Conservation (phyloP, 1,284 basidiomycete species). For the Cutaneotrichosporon spelunceum region DNA sequence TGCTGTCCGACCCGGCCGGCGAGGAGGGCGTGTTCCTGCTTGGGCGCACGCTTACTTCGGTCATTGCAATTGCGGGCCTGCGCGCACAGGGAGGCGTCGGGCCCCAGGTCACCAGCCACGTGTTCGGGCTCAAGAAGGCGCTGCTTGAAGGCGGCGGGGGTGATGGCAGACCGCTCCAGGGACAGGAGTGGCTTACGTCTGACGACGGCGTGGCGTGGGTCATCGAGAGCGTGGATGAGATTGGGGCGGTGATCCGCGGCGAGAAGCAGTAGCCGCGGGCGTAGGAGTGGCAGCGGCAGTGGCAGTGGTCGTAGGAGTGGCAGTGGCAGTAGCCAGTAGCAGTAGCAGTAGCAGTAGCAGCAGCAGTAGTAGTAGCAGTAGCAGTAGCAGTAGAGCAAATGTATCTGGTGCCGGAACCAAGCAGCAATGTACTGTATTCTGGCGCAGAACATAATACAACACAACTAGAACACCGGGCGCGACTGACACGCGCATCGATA, state of each 20-base stretch:
- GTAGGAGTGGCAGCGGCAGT: too few species aligned
- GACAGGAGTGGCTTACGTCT: conserved; percentile 78
- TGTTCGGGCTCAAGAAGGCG: conserved; percentile 71
- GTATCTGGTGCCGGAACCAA: too few species aligned
- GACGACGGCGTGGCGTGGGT: conserved; percentile 94
- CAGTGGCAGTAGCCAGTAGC: too few species aligned
- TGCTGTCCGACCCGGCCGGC: conserved; percentile 69
- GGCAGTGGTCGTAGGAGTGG: too few species aligned
- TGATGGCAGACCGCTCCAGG: conserved; percentile 53
- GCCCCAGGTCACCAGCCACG: conserved; percentile 86
- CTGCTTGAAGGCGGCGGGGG: conserved; percentile 66
- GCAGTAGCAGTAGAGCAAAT: too few species aligned
- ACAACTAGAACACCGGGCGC: too few species aligned
- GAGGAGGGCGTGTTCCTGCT: conserved; percentile 51
- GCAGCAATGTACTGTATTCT: too few species aligned
- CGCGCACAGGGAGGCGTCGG: conserved; percentile 84
- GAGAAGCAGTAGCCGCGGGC: conserved; percentile 1
- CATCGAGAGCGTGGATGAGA: conserved; percentile 73
- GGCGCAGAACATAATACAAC: too few species aligned
- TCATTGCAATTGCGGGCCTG: conserved; percentile 86
- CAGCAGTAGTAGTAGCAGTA: too few species aligned
- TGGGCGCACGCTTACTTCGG: conserved; percentile 78
- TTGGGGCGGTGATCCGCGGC: conserved; percentile 47
- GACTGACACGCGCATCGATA: too few species aligned
- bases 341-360: too few species aligned